A percentile compares a stretch with the other conserved stretches of the same genome.
These are phyloP conservation scores for Penicillium subrubescens DNA, from an alignment of 495 filamentous ascomycete species.

Conservation along the genomic window DNA sequence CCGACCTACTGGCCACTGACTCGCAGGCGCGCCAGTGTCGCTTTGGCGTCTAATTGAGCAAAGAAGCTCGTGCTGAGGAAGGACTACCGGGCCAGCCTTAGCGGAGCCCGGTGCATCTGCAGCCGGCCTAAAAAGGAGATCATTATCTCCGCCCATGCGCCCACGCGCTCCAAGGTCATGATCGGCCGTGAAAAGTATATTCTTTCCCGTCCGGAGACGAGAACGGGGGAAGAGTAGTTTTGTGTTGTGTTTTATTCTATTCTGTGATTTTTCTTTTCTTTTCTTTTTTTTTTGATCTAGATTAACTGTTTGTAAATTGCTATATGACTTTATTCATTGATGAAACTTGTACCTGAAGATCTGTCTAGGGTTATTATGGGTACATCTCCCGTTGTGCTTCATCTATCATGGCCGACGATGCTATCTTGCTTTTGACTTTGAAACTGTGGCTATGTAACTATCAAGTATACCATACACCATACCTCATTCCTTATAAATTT, in stretches of 20 bases:
- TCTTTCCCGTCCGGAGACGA: neutral
- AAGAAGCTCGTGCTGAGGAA: constrained; percentile 18
- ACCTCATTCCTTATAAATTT: neutral
- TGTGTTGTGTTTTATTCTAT: neutral
- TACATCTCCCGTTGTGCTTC: neutral
- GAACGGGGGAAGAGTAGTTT: neutral
- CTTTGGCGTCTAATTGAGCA: constrained; percentile 31
- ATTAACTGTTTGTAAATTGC: neutral
- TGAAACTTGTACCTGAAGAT: neutral
- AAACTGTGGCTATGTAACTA: neutral
- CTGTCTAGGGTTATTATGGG: neutral
- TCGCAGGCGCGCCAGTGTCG: constrained; percentile 22
- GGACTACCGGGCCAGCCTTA: constrained; percentile 15
- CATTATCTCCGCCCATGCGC: constrained; percentile 15
- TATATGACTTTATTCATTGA: neutral
- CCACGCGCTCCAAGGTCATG: constrained; percentile 8
- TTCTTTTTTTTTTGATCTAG: neutral
- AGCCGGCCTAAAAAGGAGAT: constrained; percentile 20
- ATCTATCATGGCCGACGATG: neutral
- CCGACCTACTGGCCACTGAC: neutral
- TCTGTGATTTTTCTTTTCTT: neutral
- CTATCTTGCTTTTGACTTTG: neutral
- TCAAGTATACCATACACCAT: neutral
- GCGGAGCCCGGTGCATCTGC: constrained; percentile 20
- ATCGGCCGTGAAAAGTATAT: constrained; percentile 18